A percentile compares a stretch with the other conserved stretches of the same genome.
These are phyloP conservation scores for Fomitopsis serialis DNA, from an alignment of 768 basidiomycete species.

Conservation along the genomic window DNA sequence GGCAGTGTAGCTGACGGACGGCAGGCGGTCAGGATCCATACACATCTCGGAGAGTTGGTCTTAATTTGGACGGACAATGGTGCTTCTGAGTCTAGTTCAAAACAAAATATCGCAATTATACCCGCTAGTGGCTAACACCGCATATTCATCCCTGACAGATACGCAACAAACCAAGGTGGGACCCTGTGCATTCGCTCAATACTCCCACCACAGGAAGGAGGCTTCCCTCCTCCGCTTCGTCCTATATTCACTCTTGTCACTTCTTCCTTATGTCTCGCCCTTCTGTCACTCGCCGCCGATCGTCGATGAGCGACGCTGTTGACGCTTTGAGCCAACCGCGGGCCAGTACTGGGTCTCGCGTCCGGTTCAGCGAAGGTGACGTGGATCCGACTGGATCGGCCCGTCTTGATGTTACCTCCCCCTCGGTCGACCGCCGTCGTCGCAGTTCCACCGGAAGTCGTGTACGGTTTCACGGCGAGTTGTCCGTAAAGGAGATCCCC, in stretches of 20 bases:
- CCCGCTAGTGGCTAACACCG: too few relatives aligned
- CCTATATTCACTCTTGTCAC: not conserved
- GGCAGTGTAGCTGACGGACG: too few relatives aligned
- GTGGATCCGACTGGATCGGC: not conserved
- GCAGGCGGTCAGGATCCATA: too few relatives aligned
- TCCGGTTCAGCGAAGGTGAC: not conserved
- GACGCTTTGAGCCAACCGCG: too few relatives aligned
- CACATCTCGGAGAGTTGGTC: too few relatives aligned
- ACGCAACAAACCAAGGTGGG: too few relatives aligned
- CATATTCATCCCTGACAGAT: too few relatives aligned
- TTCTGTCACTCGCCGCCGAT: not conserved
- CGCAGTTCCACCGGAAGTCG: not conserved
- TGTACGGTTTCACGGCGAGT: not conserved
- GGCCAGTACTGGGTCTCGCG: not conserved
- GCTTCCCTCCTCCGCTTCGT: not conserved
- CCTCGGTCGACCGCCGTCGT: not conserved
- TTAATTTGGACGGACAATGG: too few relatives aligned
- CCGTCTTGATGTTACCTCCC: not conserved
- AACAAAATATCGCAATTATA: too few relatives aligned
- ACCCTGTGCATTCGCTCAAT: not conserved
- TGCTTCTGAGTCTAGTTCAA: too few relatives aligned
- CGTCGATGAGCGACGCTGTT: not conserved
- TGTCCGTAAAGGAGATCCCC: not conserved
- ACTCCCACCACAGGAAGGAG: not conserved
- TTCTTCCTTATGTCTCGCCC: not conserved